Evolutionary conservation across 306 rosid species (phyloP).

Genomic region (Herpetospermum pedunculosum): DNA sequence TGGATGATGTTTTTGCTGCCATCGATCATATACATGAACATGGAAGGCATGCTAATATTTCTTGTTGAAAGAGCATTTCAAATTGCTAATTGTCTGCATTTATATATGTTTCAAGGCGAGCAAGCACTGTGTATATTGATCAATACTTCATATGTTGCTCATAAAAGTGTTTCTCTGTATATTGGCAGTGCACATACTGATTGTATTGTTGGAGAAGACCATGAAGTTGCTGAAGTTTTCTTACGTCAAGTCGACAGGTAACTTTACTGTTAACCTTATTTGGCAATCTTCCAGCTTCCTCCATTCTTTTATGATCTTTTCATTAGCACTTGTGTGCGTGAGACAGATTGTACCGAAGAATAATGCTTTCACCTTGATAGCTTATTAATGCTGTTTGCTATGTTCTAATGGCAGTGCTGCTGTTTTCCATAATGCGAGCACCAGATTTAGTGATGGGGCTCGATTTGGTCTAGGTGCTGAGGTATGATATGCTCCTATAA

Average conservation of each 20-base stretch:
- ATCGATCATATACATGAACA: constrained; percentile 66
- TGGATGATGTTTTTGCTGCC: constrained; percentile 73
- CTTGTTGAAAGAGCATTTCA: background rate
- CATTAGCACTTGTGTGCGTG: background rate
- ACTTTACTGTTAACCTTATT: background rate
- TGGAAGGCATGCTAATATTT: constrained; percentile 60
- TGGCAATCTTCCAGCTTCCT: background rate
- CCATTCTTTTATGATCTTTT: background rate
- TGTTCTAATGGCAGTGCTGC: constrained; percentile 66
- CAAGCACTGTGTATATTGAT: background rate
- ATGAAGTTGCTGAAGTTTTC: constrained; percentile 53
- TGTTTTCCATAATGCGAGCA: constrained; percentile 93
- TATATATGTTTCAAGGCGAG: constrained; percentile 4
- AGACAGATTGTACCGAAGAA: background rate
- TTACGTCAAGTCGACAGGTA: constrained; percentile 87
- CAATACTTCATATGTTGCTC: background rate
- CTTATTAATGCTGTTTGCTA: background rate
- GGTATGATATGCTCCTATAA: constrained; percentile 26
- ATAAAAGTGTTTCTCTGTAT: background rate
- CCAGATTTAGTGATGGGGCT: constrained; percentile 91
- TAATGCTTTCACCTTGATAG: background rate
- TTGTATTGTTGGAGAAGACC: constrained; percentile 68
- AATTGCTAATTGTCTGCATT: background rate
- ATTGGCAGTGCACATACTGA: constrained; percentile 91
- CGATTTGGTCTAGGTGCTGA: constrained; percentile 98